phyloP scores from a whole-genome alignment of 2,329 filamentous ascomycete species.

The Aspergillus cejpii region DNA sequence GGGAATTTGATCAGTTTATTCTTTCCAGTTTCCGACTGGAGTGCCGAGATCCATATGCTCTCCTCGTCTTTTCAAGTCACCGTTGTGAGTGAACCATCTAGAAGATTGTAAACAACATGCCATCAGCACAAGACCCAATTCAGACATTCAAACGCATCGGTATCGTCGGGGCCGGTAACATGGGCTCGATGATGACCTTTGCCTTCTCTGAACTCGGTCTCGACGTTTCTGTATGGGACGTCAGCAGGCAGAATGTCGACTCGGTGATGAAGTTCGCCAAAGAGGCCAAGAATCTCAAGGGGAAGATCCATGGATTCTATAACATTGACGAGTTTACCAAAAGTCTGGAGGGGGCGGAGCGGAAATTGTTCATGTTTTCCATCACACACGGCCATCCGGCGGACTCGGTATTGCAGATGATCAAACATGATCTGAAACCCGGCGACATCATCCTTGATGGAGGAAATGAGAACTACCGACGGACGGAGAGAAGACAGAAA shows the following conservation, averaged over 20 bases:
- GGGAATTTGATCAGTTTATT: background rate
- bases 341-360: slow-evolving; percentile 29
- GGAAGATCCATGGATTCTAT: slow-evolving; percentile 31
- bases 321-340: slow-evolving; percentile 33
- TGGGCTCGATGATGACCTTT: slow-evolving; percentile 41
- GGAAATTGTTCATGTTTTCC: slow-evolving; percentile 38
- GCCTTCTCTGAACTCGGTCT: slow-evolving; percentile 37
- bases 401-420: slow-evolving; percentile 31
- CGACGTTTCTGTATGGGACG: slow-evolving; percentile 38
- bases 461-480: slow-evolving; percentile 60
- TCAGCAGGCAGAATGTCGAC: slow-evolving; percentile 30
- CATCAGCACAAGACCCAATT: slow-evolving; percentile 11
- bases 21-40: background rate
- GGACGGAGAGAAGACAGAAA: slow-evolving; percentile 57
- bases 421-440: slow-evolving; percentile 48
- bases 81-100: background rate
- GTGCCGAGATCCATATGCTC: background rate
- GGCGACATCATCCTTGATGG: slow-evolving; percentile 64
- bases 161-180: slow-evolving; percentile 37
- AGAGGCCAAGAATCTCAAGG: slow-evolving; percentile 21
- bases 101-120: slow-evolving; percentile 14
- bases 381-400: slow-evolving; percentile 38
- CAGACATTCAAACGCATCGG: slow-evolving; percentile 34
- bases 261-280: slow-evolving; percentile 23
- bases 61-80: no score